Evolutionary conservation across 805 yeast genomes (phyloP).

Genomic region (Candida nonsorbophila): DNA sequence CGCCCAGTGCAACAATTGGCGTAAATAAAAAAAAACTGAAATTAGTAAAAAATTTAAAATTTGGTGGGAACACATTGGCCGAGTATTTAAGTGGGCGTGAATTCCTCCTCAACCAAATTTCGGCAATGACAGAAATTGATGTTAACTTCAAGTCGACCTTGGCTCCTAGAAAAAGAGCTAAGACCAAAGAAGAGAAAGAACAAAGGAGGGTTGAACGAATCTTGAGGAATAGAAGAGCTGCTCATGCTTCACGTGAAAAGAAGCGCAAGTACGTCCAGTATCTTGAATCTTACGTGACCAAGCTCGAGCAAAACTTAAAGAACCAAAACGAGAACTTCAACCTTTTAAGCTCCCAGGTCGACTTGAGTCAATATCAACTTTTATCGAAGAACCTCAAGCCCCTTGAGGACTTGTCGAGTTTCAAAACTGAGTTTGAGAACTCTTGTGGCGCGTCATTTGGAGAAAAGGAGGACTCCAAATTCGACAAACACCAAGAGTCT

Average conservation of each 20-base stretch:
- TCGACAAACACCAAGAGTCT: slow-evolving; percentile 1
- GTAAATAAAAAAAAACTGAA: too few species aligned
- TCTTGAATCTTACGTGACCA: slow-evolving; percentile 57
- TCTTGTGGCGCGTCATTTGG: not conserved
- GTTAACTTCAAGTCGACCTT: slow-evolving; percentile 39
- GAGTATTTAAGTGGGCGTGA: not conserved
- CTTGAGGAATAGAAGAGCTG: slow-evolving; percentile 90
- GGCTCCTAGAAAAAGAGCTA: slow-evolving; percentile 95
- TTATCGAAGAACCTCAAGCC: slow-evolving; percentile 3
- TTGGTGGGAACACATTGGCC: too few species aligned
- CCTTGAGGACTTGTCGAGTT: slow-evolving; percentile 5
- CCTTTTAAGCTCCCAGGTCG: too few species aligned
- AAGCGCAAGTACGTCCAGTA: slow-evolving; percentile 88
- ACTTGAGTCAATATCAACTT: too few species aligned
- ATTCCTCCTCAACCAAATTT: not conserved
- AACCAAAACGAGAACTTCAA: slow-evolving; percentile 19
- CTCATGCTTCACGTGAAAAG: slow-evolving; percentile 96
- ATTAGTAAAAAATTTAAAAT: too few species aligned
- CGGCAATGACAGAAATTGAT: slow-evolving; percentile 2
- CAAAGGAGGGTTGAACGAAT: slow-evolving; percentile 93
- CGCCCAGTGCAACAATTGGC: too few species aligned
- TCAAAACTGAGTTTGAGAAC: slow-evolving; percentile 4
- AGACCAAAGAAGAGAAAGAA: slow-evolving; percentile 94
- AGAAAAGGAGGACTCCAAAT: not conserved
- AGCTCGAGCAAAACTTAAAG: slow-evolving; percentile 33